phyloP scores from a whole-genome alignment of 495 filamentous ascomycete species.

The Talaromyces thailandensis region DNA sequence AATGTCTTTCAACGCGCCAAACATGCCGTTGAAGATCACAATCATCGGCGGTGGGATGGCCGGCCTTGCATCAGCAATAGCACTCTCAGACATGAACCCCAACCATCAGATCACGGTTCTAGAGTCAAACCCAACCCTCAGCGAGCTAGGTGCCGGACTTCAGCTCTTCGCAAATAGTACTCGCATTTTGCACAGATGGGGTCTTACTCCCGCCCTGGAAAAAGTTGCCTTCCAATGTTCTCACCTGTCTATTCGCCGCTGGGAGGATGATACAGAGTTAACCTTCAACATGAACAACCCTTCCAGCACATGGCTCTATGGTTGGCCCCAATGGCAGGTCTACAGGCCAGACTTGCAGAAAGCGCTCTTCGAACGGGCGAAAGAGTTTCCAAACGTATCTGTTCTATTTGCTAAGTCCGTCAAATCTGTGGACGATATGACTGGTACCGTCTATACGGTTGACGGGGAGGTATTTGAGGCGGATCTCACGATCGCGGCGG shows the following conservation, averaged over 20 bases:
- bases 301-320: slow-evolving; percentile 10
- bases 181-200: slow-evolving; percentile 10
- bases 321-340: slow-evolving; percentile 10
- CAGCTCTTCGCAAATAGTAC: slow-evolving; percentile 12
- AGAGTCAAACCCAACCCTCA: slow-evolving; percentile 10
- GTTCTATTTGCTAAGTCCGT: slow-evolving; percentile 9
- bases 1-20: neutral
- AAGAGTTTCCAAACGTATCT: slow-evolving; percentile 8
- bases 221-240: slow-evolving; percentile 10
- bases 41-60: slow-evolving; percentile 12
- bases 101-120: slow-evolving; percentile 7
- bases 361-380: slow-evolving; percentile 9
- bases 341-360: slow-evolving; percentile 11
- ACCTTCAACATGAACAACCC: slow-evolving; percentile 12
- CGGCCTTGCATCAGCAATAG: slow-evolving; percentile 11
- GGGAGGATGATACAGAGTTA: slow-evolving; percentile 10
- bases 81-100: slow-evolving; percentile 6
- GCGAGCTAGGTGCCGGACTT: slow-evolving; percentile 10
- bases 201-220: slow-evolving; percentile 6
- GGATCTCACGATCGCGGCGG: slow-evolving; percentile 11
- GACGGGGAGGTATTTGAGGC: slow-evolving; percentile 8
- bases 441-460: slow-evolving; percentile 7
- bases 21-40: slow-evolving; percentile 11
- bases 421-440: slow-evolving; percentile 4
- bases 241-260: slow-evolving; percentile 9